Evolutionary conservation across 2,329 filamentous ascomycete species (phyloP), one percentile per base, ranked within the genome.

Genomic region (Chalaropsis thielavioides): DNA sequence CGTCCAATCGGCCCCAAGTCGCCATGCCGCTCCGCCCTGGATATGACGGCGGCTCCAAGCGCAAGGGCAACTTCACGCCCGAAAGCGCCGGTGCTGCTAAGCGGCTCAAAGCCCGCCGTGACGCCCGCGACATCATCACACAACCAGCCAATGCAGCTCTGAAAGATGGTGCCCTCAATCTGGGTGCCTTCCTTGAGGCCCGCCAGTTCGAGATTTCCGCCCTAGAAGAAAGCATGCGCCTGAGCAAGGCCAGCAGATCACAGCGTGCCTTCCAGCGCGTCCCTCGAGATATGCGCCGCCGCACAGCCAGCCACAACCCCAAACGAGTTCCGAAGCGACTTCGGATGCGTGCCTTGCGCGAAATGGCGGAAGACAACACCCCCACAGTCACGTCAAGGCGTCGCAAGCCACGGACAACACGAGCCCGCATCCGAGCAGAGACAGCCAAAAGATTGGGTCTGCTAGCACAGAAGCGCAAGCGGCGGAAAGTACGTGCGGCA

Each of bases 271-370:
- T 97, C 72, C 94, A 99, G 74, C 84, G 90, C 70, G 88, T 99
- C 4, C 94, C 94, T 1, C 83, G 90, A 69, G 85, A 87, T 61
- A 77, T 99, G 81, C 81, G 94, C 69, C 81, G 94, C 69, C 82
- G 94, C 70, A 96, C 92, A 0, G 94, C 92, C 22, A 96, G 91
- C 73, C 94, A 99, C 76, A 96, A 99, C 80, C 88, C 89, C 43
- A 95, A 92, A 76, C 83, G 88, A 68, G 87, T 99, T 17, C 94
- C 94, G 1, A 87, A 86, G 72, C 79, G 90, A 68, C 76, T 97
- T 71, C 82, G 88, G 65, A 76, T 76, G 46, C 82, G 88, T 69
- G 91, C 90, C 0, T 82, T 78, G 70, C 77, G 75, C 68, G 83
- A 95, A 80, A 95, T 96, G 85, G 78, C 79, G 17, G 89, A 95